phyloP scores from a whole-genome alignment of 1,139 yeast genomes.

The Geotrichum histeridarum region DNA sequence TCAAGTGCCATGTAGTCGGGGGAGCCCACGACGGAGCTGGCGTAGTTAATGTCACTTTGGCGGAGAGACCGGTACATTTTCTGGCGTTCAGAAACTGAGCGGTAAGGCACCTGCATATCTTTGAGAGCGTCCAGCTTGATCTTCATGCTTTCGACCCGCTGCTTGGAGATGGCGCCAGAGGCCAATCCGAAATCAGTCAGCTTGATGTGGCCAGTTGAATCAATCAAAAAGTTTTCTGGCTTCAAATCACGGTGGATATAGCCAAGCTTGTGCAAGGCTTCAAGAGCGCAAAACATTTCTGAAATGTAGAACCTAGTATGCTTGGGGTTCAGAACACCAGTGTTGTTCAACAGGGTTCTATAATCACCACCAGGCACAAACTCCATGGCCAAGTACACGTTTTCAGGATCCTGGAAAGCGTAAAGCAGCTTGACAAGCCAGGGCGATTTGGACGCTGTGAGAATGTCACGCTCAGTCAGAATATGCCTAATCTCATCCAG shows the following conservation, averaged over 20 bases:
- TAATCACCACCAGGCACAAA: conserved; percentile 99
- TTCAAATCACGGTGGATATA: conserved; percentile 95
- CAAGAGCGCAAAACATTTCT: conserved; percentile 94
- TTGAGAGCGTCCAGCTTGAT: conserved; percentile 74
- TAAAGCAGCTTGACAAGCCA: conserved; percentile 93
- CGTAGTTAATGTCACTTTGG: conserved; percentile 62
- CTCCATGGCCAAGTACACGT: conserved; percentile 95
- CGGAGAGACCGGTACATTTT: conserved; percentile 73
- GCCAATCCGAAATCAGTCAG: conserved; percentile 97
- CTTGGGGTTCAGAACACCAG: conserved; percentile 87
- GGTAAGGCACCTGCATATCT: conserved; percentile 56
- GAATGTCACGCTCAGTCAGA: conserved; percentile 89
- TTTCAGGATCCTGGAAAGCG: conserved; percentile 90
- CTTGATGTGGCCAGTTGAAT: conserved; percentile 91
- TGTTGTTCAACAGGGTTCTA: conserved; percentile 86
- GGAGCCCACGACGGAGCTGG: conserved; percentile 94
- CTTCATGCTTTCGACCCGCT: conserved; percentile 90
- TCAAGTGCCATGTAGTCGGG: conserved; percentile 99
- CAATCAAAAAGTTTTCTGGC: conserved; percentile 94
- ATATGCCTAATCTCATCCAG: conserved; percentile 95
- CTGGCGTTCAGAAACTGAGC: conserved; percentile 84
- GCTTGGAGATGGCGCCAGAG: conserved; percentile 91
- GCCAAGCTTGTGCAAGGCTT: conserved; percentile 89
- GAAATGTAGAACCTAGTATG: conserved; percentile 93
- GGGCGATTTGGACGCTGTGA: conserved; percentile 89